Percentiles rank a stretch among this genome's conserved stretches.
Evolutionary conservation across 768 basidiomycete species (phyloP).

Genomic region (Dacryopinax spathularia): DNA sequence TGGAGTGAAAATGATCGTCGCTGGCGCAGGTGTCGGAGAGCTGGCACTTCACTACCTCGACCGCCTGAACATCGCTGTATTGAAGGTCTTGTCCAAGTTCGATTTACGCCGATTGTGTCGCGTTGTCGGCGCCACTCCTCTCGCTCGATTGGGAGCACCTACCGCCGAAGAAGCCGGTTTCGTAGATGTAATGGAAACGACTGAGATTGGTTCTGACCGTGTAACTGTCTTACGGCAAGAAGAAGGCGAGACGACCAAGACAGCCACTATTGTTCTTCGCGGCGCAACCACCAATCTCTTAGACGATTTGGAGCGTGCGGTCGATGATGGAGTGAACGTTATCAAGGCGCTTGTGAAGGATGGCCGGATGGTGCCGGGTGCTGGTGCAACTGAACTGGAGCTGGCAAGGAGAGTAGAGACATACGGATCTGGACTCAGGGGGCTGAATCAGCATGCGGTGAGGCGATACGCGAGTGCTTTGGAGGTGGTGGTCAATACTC

Average conservation of each 20-base stretch:
- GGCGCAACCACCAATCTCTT: conserved; percentile 89
- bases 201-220: conserved; percentile 93
- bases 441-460: conserved; percentile 85
- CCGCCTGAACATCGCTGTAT: conserved; percentile 80
- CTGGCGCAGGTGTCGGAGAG: conserved; percentile 85
- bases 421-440: conserved; percentile 78
- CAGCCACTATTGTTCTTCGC: conserved; percentile 86
- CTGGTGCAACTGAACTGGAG: conserved; percentile 87
- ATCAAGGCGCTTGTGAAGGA: conserved; percentile 89
- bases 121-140: conserved; percentile 89
- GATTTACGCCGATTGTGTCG: conserved; percentile 87
- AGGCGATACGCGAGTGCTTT: conserved; percentile 77
- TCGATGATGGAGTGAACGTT: conserved; percentile 94
- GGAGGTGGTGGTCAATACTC: conserved; percentile 80
- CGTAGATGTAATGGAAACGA: conserved; percentile 87
- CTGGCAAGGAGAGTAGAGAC: conserved; percentile 70
- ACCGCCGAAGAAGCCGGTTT: conserved; percentile 91
- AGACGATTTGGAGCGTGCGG: conserved; percentile 89
- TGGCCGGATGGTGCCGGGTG: conserved; percentile 77
- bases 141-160: conserved; percentile 89
- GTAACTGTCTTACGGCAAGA: conserved; percentile 92
- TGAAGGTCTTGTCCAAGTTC: conserved; percentile 96
- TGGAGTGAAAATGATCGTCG: conserved; percentile 86
- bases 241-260: conserved; percentile 59
- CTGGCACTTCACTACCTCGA: conserved; percentile 95